Conservation (phyloP, 2,329 filamentous ascomycete species). For the Rachicladosporium sp. region DNA sequence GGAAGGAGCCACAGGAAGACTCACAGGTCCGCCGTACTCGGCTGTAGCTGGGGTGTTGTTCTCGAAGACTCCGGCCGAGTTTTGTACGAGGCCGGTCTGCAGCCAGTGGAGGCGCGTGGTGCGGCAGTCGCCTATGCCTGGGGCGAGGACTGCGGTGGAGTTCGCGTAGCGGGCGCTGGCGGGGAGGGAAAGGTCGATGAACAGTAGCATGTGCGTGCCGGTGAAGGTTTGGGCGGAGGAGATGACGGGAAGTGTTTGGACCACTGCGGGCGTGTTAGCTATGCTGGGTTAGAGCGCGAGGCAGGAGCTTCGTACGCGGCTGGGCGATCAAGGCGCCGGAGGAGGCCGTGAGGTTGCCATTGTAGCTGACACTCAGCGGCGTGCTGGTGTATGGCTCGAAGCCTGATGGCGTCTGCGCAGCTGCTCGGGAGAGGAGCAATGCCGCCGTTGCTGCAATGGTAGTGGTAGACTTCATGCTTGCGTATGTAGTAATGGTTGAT, state of each 20-base stretch:
- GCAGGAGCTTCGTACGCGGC: background rate
- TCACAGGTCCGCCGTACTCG: slow-evolving; percentile 9
- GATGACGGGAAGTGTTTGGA: slow-evolving; percentile 5
- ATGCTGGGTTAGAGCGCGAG: too few relatives aligned
- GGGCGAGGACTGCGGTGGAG: slow-evolving; percentile 10
- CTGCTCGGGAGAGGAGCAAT: background rate
- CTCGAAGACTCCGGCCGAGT: slow-evolving; percentile 9
- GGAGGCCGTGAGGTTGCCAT: slow-evolving; percentile 1
- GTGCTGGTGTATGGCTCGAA: slow-evolving; percentile 1
- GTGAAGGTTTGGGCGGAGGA: slow-evolving; percentile 4
- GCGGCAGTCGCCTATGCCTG: slow-evolving; percentile 14
- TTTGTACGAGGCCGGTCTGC: slow-evolving; percentile 15
- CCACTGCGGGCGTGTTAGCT: slow-evolving; percentile 3
- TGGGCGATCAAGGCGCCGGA: slow-evolving; percentile 1
- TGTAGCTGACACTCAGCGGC: slow-evolving; percentile 2
- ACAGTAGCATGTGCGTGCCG: slow-evolving; percentile 14
- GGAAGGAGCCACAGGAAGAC: background rate
- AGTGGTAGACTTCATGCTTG: too few relatives aligned
- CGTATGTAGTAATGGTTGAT: too few relatives aligned
- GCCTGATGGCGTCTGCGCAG: slow-evolving; percentile 1
- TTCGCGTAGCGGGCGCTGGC: slow-evolving; percentile 8
- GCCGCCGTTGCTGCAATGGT: too few relatives aligned
- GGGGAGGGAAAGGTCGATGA: slow-evolving; percentile 15
- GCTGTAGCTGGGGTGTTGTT: slow-evolving; percentile 12
- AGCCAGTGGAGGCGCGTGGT: slow-evolving; percentile 22